Evolutionary conservation across 2,329 filamentous ascomycete species (phyloP), one percentile per base, ranked within the genome.

Genomic region (Sarocladium strictum): DNA sequence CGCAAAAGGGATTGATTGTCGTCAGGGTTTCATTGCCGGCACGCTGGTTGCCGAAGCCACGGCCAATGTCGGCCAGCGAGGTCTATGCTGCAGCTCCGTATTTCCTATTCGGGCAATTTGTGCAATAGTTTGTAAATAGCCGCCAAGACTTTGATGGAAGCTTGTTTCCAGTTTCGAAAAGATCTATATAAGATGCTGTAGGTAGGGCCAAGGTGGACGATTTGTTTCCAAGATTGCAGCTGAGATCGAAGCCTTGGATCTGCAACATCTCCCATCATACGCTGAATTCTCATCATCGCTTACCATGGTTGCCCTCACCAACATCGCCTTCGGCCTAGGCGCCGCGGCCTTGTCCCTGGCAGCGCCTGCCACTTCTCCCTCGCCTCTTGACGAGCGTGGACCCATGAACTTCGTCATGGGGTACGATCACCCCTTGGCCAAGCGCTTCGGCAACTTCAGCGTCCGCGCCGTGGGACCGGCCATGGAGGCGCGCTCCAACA

Each of bases 331-430:
- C 27, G 47, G 47, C 47, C 27, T 51, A 12, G 29, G 47, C 3
- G 47, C 47, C 21, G 27, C 29, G 23, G 47, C 27, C 19, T 51
- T 51, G 29, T 33, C 17, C n/a, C 26, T 33, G 5, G 47, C 27
- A 10, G 47, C 47, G 12, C 47, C 47, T 9, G 17, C 47, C 21
- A 3, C 47, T 3, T 27, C 43, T n/a, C 43, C 17, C 10, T 51
- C 47, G 17, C 47, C 47, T 27, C 47, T 51, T n/a, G 47, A 51
- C 6, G 47, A 51, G 47, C 47, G 47, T 27, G 47, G 47, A 3
- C 27, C 26, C 10, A 51, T 51, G 47, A 51, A 51, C 47, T 51
- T 51, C 29, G 47, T 51, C 47, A 51, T 51, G 47, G 47, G 47
- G 27, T 51, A 51, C 21, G 47, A 51, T 29, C 47, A 51, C 27